phyloP scores from a whole-genome alignment of 441 rosid species.

The Eruca vesicaria region DNA sequence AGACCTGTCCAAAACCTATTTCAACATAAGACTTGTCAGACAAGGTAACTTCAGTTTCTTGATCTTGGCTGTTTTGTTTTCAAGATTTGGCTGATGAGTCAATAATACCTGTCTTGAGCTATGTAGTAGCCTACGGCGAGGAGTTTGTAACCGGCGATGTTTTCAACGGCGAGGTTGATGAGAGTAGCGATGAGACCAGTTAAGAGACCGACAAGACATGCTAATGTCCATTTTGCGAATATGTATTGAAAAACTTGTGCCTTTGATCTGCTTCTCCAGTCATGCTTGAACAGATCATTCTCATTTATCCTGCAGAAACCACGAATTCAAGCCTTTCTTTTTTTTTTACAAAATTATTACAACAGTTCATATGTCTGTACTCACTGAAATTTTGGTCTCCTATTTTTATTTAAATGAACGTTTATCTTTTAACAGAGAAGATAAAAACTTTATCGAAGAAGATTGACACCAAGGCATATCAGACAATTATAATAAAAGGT shows the following conservation, averaged over 20 bases:
- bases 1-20: conserved; percentile 61
- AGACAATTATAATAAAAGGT: not conserved
- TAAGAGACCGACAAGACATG: conserved; percentile 74
- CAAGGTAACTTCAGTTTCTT: conserved; percentile 8
- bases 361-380: conserved; percentile 5
- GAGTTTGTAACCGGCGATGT: conserved; percentile 89
- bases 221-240: conserved; percentile 71
- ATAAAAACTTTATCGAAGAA: not conserved
- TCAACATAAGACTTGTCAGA: conserved; percentile 7
- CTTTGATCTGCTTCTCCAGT: conserved; percentile 87
- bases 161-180: conserved; percentile 82
- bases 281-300: conserved; percentile 85
- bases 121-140: conserved; percentile 61
- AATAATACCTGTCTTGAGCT: conserved; percentile 47
- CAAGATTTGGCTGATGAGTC: not conserved
- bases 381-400: conserved; percentile 2
- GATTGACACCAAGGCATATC: not conserved
- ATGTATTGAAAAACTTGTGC: conserved; percentile 70
- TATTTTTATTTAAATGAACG: not conserved
- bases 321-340: not conserved
- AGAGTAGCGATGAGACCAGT: conserved; percentile 76
- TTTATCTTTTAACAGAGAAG: not conserved
- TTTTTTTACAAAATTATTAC: not conserved
- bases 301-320: conserved; percentile 66
- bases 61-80: not conserved